phyloP scores from a whole-genome alignment of 805 yeast genomes.

The Candida suzukii region DNA sequence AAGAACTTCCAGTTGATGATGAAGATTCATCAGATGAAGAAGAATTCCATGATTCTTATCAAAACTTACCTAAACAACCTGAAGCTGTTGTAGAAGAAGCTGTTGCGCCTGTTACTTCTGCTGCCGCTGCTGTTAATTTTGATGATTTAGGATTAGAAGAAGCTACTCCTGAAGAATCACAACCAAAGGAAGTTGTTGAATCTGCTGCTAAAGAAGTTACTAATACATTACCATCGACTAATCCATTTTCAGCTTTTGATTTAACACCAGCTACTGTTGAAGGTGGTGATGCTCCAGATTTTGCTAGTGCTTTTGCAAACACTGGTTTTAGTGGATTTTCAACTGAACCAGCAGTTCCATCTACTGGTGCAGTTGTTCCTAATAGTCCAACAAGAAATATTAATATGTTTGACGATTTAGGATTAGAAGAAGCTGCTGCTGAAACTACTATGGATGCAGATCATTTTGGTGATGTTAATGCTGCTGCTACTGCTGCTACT shows the following conservation, averaged over 20 bases:
- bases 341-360: background rate
- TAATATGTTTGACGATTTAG: constrained; percentile 28
- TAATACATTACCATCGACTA: constrained; percentile 8
- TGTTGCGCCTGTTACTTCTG: no score
- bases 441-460: constrained; percentile 21
- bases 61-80: constrained; percentile 1
- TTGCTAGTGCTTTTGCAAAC: constrained; percentile 4
- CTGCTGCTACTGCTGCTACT: constrained; percentile 7
- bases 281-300: constrained; percentile 13
- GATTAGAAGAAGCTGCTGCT: constrained; percentile 25
- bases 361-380: no score
- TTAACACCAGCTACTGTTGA: constrained; percentile 10
- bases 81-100: constrained; percentile 3
- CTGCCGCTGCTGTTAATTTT: no score
- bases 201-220: no score
- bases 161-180: constrained; percentile 1
- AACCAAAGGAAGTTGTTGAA: no score
- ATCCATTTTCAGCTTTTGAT: constrained; percentile 17
- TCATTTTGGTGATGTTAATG: constrained; percentile 29
- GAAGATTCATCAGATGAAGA: constrained; percentile 28
- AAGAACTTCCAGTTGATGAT: constrained; percentile 40
- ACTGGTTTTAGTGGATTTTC: constrained; percentile 1
- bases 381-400: constrained; percentile 3
- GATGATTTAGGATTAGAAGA: constrained; percentile 14
- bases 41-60: constrained; percentile 1